Conservation (phyloP, 139 green algal species). For the Chlorella sp. region DNA sequence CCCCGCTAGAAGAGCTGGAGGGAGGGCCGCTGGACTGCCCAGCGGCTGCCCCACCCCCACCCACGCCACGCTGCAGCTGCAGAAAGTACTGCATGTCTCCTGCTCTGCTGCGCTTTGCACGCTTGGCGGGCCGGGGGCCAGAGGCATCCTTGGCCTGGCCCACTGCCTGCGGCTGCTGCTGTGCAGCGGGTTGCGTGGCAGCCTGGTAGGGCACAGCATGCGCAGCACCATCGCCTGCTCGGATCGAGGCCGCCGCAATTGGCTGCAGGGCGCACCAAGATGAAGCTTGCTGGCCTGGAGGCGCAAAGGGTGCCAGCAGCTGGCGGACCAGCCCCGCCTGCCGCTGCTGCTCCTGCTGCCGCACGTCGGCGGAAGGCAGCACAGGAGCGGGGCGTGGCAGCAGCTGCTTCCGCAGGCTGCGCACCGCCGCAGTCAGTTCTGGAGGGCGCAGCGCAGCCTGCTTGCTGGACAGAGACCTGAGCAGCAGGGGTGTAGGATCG, state of each 20-base stretch:
- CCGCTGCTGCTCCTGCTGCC: neutral
- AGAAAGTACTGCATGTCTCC: slow-evolving; percentile 41
- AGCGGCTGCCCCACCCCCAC: neutral
- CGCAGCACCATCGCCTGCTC: no score
- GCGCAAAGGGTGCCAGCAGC: neutral
- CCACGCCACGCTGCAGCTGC: slow-evolving; percentile 25
- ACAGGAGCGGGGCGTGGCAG: neutral
- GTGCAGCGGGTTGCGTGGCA: neutral
- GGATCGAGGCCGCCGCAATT: no score
- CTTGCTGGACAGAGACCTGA: slow-evolving; percentile 30
- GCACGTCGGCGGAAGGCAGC: no score
- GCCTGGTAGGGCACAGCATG: no score
- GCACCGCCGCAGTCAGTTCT: slow-evolving; percentile 1
- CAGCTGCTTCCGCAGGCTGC: neutral
- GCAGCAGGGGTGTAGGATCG: neutral
- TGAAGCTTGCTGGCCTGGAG: neutral
- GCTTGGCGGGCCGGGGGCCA: slow-evolving; percentile 8
- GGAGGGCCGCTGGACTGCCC: neutral
- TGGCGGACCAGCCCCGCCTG: neutral
- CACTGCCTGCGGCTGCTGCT: neutral
- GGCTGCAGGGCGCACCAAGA: neutral
- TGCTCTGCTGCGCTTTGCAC: neutral
- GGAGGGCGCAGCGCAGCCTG: neutral
- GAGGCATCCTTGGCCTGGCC: neutral
- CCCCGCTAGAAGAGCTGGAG: slow-evolving; percentile 14